These are phyloP conservation scores for Fusarium sp. DNA, from an alignment of 2,329 filamentous ascomycete species.

Conservation along the genomic window DNA sequence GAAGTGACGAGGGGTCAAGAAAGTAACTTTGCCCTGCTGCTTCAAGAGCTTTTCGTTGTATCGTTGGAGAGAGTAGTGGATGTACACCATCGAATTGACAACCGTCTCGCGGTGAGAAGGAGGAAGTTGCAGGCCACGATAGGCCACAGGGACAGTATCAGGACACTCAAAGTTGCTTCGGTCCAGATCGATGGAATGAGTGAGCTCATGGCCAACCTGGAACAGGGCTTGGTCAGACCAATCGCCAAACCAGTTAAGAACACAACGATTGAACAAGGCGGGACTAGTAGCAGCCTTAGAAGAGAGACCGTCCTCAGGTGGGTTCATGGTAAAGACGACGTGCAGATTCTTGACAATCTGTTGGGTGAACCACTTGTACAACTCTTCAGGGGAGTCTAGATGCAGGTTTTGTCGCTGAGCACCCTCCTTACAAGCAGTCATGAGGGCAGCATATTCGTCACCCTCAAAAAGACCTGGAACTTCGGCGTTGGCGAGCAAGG, in stretches of 20 bases:
- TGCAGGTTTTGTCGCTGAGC: slow-evolving; percentile 95
- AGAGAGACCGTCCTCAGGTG: slow-evolving; percentile 91
- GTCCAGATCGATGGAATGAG: slow-evolving; percentile 95
- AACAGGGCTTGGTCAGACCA: slow-evolving; percentile 99
- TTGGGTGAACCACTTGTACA: slow-evolving; percentile 99
- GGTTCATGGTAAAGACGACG: slow-evolving; percentile 99
- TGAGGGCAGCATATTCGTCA: slow-evolving; percentile 97
- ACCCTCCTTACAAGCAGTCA: slow-evolving; percentile 99
- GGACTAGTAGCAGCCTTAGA: slow-evolving; percentile 98
- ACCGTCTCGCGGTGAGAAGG: slow-evolving; percentile 91
- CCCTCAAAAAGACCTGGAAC: slow-evolving; percentile 98
- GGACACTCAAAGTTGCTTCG: slow-evolving; percentile 85
- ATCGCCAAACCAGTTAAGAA: slow-evolving; percentile 99
- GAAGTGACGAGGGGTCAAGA: slow-evolving; percentile 95
- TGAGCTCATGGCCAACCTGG: slow-evolving; percentile 96
- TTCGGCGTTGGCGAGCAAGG: slow-evolving; percentile 97
- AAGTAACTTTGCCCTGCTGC: slow-evolving; percentile 92
- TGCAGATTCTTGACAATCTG: slow-evolving; percentile 99
- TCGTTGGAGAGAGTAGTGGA: slow-evolving; percentile 91
- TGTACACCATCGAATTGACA: slow-evolving; percentile 98
- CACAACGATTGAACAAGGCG: slow-evolving; percentile 98
- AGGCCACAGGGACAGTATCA: slow-evolving; percentile 92
- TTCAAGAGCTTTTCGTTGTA: slow-evolving; percentile 91
- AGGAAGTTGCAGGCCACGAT: slow-evolving; percentile 84
- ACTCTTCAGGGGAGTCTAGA: slow-evolving; percentile 95